Evolutionary conservation across 2,329 filamentous ascomycete species (phyloP).

Genomic region (Diaporthe vaccinii): DNA sequence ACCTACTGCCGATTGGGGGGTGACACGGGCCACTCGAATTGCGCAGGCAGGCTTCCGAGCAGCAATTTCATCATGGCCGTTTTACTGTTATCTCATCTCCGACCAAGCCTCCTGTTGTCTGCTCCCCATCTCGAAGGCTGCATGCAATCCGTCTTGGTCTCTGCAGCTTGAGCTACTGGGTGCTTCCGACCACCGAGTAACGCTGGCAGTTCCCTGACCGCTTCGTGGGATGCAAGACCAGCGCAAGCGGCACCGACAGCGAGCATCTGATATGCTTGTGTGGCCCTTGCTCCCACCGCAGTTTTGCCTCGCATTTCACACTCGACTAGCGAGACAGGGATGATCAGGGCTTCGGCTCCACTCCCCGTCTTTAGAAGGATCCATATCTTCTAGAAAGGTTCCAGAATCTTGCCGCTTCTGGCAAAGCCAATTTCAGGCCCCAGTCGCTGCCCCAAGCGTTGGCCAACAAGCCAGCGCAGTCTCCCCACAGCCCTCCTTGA

Average conservation of each 20-base stretch:
- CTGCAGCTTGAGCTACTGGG: background rate
- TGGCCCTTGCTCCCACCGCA: conserved; percentile 36
- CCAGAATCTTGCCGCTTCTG: conserved; percentile 39
- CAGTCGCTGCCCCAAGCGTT: conserved; percentile 33
- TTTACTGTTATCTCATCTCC: conserved; percentile 31
- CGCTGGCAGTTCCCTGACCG: conserved; percentile 30
- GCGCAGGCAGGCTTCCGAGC: conserved; percentile 25
- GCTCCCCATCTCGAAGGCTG: background rate
- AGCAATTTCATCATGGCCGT: conserved; percentile 30
- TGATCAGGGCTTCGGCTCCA: conserved; percentile 29
- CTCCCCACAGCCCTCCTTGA: conserved; percentile 38
- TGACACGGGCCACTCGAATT: conserved; percentile 17
- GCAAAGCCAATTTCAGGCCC: conserved; percentile 36
- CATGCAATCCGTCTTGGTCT: background rate
- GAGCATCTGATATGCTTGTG: conserved; percentile 28
- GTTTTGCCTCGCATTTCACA: conserved; percentile 27
- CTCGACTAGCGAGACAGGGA: conserved; percentile 36
- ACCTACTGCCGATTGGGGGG: conserved; percentile 10
- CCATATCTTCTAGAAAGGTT: conserved; percentile 40
- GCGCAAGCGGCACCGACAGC: conserved; percentile 5
- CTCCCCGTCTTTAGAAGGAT: conserved; percentile 35
- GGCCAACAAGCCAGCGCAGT: conserved; percentile 36
- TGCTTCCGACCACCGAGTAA: background rate
- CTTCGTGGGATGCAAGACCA: conserved; percentile 25
- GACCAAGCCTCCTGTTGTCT: conserved; percentile 13